A percentile compares a stretch with the other conserved stretches of the same genome.
Evolutionary conservation across 1,139 yeast genomes (phyloP).

Genomic region (Saccharomyces hybrid): DNA sequence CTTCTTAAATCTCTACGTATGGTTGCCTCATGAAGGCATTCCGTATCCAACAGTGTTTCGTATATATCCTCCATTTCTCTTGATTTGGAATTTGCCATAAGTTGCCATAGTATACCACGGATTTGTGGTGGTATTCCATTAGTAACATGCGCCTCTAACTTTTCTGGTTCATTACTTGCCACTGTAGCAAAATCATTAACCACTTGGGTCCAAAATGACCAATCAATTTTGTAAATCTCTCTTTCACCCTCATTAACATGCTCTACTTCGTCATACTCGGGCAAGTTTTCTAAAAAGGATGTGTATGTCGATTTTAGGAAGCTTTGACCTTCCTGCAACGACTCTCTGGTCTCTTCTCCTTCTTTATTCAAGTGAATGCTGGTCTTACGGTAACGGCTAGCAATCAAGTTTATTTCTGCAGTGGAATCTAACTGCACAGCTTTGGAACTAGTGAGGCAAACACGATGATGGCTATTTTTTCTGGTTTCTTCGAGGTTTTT

Average conservation of each 20-base stretch:
- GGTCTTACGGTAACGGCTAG: conserved; percentile 36
- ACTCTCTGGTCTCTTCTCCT: conserved; percentile 38
- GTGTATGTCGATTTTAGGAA: conserved; percentile 59
- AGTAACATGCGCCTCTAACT: conserved; percentile 53
- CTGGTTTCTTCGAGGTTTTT: conserved; percentile 13
- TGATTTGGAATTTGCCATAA: conserved; percentile 72
- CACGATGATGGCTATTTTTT: conserved; percentile 8
- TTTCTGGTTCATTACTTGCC: conserved; percentile 55
- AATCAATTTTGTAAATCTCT: conserved; percentile 47
- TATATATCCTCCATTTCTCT: conserved; percentile 64
- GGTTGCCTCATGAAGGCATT: conserved; percentile 64
- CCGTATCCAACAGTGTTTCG: conserved; percentile 43
- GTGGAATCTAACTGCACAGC: conserved; percentile 19
- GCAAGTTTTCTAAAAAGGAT: conserved; percentile 14
- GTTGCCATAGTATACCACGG: conserved; percentile 88
- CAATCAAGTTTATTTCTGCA: conserved; percentile 39
- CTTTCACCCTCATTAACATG: conserved; percentile 16
- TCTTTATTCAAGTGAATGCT: conserved; percentile 32
- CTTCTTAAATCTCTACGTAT: conserved; percentile 78
- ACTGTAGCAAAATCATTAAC: conserved; percentile 65
- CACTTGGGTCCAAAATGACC: conserved; percentile 86
- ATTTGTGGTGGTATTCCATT: conserved; percentile 79
- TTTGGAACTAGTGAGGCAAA: conserved; percentile 10
- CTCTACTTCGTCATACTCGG: conserved; percentile 21
- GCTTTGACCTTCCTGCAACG: conserved; percentile 51